Percentiles rank a stretch among this genome's conserved stretches.
Evolutionary conservation across 345 rosid species (phyloP).

Genomic region (Triadica sebifera): DNA sequence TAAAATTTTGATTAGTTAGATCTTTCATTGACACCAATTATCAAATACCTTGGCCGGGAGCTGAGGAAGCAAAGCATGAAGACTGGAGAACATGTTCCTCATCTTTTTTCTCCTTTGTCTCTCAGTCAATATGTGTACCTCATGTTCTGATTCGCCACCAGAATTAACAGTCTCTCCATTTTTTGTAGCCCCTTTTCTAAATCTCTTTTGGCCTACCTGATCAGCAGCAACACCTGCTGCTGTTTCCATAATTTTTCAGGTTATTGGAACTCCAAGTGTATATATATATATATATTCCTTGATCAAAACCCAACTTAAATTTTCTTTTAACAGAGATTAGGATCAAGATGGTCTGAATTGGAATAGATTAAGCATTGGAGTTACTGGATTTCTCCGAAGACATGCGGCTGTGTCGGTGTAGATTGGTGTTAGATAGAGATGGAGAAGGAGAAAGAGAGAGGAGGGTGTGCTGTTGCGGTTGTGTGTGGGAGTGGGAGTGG

Average conservation of each 20-base stretch:
- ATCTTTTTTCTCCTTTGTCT: conserved; percentile 67
- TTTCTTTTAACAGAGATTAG: too few species aligned
- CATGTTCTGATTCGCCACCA: conserved; percentile 37
- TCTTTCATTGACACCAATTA: too few species aligned
- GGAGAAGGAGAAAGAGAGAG: not conserved
- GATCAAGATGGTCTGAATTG: too few species aligned
- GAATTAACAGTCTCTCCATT: conserved; percentile 5
- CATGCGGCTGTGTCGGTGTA: too few species aligned
- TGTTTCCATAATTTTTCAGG: not conserved
- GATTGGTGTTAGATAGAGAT: too few species aligned
- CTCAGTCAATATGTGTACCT: conserved; percentile 49
- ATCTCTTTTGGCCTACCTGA: conserved; percentile 29
- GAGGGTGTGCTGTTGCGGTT: not conserved
- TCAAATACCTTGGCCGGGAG: conserved; percentile 43
- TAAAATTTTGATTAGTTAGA: not conserved
- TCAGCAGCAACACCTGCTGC: not conserved
- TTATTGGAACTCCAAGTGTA: not conserved
- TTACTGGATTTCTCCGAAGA: too few species aligned
- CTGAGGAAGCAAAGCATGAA: conserved; percentile 56
- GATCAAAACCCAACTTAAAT: not conserved
- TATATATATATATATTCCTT: too few species aligned
- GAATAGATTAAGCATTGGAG: too few species aligned
- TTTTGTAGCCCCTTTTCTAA: conserved; percentile 13
- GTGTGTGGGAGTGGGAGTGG: too few species aligned
- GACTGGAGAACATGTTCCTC: conserved; percentile 51